Base-by-base conservation (phyloP, 177 flowering plant genomes). In the Tripterygium wilfordii region DNA sequence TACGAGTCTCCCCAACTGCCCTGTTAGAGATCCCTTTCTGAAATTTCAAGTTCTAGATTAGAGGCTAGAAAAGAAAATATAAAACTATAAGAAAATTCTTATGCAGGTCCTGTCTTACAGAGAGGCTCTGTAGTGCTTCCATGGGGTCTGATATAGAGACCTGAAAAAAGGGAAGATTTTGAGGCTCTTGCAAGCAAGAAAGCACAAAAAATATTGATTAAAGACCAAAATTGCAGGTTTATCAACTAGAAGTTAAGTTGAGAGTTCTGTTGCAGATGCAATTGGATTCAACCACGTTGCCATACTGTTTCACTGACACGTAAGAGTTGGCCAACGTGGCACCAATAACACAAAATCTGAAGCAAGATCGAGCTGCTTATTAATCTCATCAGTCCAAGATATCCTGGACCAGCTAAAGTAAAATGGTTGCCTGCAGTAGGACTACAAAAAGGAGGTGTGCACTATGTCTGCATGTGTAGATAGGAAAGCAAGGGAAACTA, bases 1-100 rank as follows among this genome's bases (percentile, higher is more conserved):
- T 80, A 80, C 94, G 87, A 38, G 97, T 89, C 72, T 89, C 97
- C 63, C 96, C 96, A 57, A 89, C 91, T 43, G 96, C 83, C 66
- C 87, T 69, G 60, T 82, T 84, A 22, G 88, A 74, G 62, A 78
- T 61, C 15, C 96, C 96, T 36, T 49, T 69, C 97, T 89, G 80
- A 74, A 70, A 40, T 55, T 30, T 16, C 13, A 53, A 39, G 5
- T 41, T 48, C 13, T 10, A 25, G 12, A 59, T 72, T 23, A 64
- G 61, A 47, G 53, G 37, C 24, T 16, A 18, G 37, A 49, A 15
- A 3, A 6, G n/a, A 18, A 5, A 43, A 5, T 6, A 16, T 5
- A 36, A 22, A 19, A 10, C 10, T 17, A 29, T 36, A 29, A 25
- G 17, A 32, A 21, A 58, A 37, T 18, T 28, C 13, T 51, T 15